Conservation (phyloP, 78 protist species). For the Chrysochromulina parva region DNA sequence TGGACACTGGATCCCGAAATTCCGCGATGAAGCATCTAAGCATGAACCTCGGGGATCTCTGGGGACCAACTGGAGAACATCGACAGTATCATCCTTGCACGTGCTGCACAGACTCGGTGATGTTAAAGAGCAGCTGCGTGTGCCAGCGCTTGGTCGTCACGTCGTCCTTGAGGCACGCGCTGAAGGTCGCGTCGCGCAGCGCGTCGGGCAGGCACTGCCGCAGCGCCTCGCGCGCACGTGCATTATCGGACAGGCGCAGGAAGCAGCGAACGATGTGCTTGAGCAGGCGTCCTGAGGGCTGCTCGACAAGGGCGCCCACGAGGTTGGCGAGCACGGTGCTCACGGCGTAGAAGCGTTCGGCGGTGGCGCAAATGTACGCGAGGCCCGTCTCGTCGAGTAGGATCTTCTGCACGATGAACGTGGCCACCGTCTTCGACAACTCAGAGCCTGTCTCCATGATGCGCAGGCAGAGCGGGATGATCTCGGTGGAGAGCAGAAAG, state of each 20-base stretch:
- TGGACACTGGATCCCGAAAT: too few species aligned
- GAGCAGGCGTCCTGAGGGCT: slow-evolving; percentile 43
- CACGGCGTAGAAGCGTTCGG: slow-evolving; percentile 90
- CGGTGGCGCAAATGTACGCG: slow-evolving; percentile 85
- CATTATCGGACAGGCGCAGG: slow-evolving; percentile 90
- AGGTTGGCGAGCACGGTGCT: slow-evolving; percentile 68
- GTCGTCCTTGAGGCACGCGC: slow-evolving; percentile 49
- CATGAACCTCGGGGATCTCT: too few species aligned
- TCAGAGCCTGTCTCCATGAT: slow-evolving; percentile 98
- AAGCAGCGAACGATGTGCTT: slow-evolving; percentile 97
- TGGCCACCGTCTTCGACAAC: slow-evolving; percentile 96
- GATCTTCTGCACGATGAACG: slow-evolving; percentile 98
- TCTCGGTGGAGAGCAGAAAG: slow-evolving; percentile 95
- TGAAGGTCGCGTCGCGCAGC: slow-evolving; percentile 62
- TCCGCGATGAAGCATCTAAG: too few species aligned
- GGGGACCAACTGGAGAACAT: too few species aligned
- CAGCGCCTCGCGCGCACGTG: slow-evolving; percentile 71
- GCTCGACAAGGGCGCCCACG: slow-evolving; percentile 34
- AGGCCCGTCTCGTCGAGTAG: slow-evolving; percentile 77
- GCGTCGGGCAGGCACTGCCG: slow-evolving; percentile 61
- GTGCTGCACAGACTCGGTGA: slow-evolving; percentile 18
- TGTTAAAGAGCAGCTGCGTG: slow-evolving; percentile 50
- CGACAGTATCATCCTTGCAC: background rate
- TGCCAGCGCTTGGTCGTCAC: slow-evolving; percentile 52
- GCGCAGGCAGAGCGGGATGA: slow-evolving; percentile 96